Evolutionary conservation across 345 rosid species (phyloP).

Genomic region (Camelina laxa): DNA sequence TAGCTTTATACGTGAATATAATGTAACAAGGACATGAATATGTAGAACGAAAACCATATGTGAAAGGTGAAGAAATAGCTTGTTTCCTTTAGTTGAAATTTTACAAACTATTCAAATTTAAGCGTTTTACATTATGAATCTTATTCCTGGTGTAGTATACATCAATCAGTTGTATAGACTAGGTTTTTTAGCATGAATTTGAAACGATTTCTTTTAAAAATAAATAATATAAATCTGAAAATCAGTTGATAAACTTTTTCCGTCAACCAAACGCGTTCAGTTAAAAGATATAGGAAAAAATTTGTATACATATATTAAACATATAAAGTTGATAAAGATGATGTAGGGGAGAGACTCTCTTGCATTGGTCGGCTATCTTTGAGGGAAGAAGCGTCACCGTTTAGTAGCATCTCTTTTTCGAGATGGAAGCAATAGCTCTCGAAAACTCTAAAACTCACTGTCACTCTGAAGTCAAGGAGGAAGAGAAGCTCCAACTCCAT

Average conservation of each 20-base stretch:
- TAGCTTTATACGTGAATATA: slow-evolving; percentile 9
- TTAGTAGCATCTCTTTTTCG: slow-evolving; percentile 62
- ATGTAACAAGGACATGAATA: neutral
- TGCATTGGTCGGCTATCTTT: neutral
- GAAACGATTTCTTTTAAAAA: neutral
- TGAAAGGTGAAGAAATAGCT: neutral
- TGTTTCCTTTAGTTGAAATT: neutral
- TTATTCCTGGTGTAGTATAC: neutral
- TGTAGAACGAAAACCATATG: neutral
- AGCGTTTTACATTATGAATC: neutral
- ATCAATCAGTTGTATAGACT: rapidly evolving
- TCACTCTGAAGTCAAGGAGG: slow-evolving; percentile 69
- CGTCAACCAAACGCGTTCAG: slow-evolving; percentile 25
- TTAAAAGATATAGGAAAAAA: neutral
- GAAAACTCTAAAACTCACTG: slow-evolving; percentile 61
- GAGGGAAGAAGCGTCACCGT: slow-evolving; percentile 26
- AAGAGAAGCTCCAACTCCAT: slow-evolving; percentile 83
- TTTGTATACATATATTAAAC: slow-evolving; percentile 1
- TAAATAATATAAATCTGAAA: rapidly evolving
- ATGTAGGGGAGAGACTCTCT: neutral
- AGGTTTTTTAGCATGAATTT: neutral
- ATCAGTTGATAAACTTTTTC: slow-evolving; percentile 19
- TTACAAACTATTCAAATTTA: neutral
- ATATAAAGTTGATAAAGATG: slow-evolving; percentile 28
- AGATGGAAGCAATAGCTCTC: slow-evolving; percentile 79